Base-by-base conservation (phyloP, 495 filamentous ascomycete species). In the Penicillium bovifimosum region DNA sequence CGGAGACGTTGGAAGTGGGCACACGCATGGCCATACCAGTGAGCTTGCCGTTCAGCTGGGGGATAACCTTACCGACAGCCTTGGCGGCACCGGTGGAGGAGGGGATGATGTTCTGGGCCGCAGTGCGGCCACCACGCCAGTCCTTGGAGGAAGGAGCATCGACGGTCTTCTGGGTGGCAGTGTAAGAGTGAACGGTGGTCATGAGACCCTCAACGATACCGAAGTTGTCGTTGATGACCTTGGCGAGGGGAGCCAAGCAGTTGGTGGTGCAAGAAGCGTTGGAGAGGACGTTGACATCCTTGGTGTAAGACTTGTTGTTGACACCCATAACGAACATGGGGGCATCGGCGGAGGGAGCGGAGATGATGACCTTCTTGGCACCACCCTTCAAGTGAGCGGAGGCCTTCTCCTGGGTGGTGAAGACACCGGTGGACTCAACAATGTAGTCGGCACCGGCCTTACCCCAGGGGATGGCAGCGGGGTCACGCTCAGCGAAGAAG, bases 251-350 rank as follows among this genome's bases (percentile, higher is more conserved):
- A 74, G 93, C 93, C 71, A 98, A 79, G 85, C 93, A 97, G 86
- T 98, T 98, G 79, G 93, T 98, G 68, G 93, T 98, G 82, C 93
- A 98, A 64, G 95, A 97, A 60, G 93, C 93, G 80, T 98, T 98
- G 78, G 93, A 97, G 79, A 97, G 86, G 75, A 98, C 84, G 61
- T 88, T 77, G 70, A 93, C 80, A 71, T 88, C 85, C 69, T 81
- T 84, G 74, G 85, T 91, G 84, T 98, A 98, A 63, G 74, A 78
- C 73, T 88, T 80, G 75, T 97, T 80, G 83, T 98, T 98, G 76
- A 98, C 93, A 73, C 93, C 93, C 87, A 96, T 96, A 66, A 98
- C 93, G 82, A 93, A 98, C 93, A 98, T 98, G 65, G 93, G 92
- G 64, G 93, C 95, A 83, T 98, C 93, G 54, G 91, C 91, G 60